A percentile compares a stretch with the other conserved stretches of the same genome.
phyloP scores from a whole-genome alignment of 2,329 filamentous ascomycete species.

The Ilyonectria sp. region DNA sequence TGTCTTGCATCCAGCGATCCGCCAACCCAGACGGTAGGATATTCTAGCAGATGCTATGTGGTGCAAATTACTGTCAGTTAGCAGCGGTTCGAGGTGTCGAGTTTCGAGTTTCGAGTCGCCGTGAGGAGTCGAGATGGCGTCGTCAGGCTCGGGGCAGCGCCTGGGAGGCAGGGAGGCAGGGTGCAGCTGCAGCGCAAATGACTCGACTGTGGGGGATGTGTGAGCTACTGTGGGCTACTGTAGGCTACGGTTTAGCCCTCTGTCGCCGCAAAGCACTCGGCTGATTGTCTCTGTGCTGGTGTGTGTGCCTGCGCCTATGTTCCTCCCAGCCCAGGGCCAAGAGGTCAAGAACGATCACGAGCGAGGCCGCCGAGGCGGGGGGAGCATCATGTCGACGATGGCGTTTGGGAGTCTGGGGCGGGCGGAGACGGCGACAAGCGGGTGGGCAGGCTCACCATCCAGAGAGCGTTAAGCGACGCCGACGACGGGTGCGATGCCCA shows the following conservation, averaged over 20 bases:
- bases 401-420: conserved; percentile 27
- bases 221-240: conserved; percentile 40
- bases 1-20: conserved; percentile 15
- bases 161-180: conserved; percentile 6
- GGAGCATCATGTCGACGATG: conserved; percentile 35
- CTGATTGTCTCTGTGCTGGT: conserved; percentile 1
- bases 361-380: conserved; percentile 36
- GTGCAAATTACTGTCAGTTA: conserved; percentile 28
- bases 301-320: conserved; percentile 11
- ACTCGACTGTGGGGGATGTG: conserved; percentile 39
- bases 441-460: conserved; percentile 41
- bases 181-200: conserved; percentile 18
- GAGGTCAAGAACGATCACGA: conserved; percentile 32
- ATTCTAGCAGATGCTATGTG: conserved; percentile 24
- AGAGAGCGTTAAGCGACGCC: conserved; percentile 32
- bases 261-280: conserved; percentile 14
- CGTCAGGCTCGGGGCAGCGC: conserved; percentile 12
- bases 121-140: conserved; percentile 24
- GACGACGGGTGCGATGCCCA: conserved; percentile 2
- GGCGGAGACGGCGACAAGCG: conserved; percentile 32
- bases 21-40: not conserved
- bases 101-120: conserved; percentile 19
- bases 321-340: not conserved
- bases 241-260: conserved; percentile 9
- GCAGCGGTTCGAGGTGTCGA: not conserved